These are phyloP conservation scores for Leccinellum luteum DNA, from an alignment of 768 basidiomycete species.

Conservation along the genomic window DNA sequence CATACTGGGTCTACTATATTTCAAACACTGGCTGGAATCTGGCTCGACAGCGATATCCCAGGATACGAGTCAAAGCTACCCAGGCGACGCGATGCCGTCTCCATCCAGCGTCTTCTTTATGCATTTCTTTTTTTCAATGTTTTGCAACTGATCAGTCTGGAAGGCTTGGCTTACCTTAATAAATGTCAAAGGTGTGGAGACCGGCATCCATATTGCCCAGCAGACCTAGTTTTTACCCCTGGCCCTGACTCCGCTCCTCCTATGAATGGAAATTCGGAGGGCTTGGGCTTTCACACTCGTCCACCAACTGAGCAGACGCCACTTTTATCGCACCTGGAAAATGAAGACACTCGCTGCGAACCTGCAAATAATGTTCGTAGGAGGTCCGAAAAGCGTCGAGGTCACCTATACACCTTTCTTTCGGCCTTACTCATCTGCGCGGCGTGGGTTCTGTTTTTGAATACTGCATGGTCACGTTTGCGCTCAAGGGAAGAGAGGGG, in stretches of 20 bases:
- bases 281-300: neutral
- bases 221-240: conserved; percentile 3
- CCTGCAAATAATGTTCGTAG: conserved; percentile 17
- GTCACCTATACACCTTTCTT: conserved; percentile 46
- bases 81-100: conserved; percentile 31
- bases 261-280: neutral
- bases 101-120: conserved; percentile 54
- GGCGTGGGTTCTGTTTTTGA: conserved; percentile 66
- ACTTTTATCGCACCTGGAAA: conserved; percentile 6
- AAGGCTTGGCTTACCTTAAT: conserved; percentile 50
- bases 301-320: conserved; percentile 11
- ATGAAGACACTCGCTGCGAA: conserved; percentile 4
- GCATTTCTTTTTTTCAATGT: conserved; percentile 56
- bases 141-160: conserved; percentile 51
- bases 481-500: conserved; percentile 41
- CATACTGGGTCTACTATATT: conserved; percentile 71
- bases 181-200: conserved; percentile 35
- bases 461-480: conserved; percentile 56
- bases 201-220: conserved; percentile 11
- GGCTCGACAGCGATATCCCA: conserved; percentile 45
- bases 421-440: conserved; percentile 42
- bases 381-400: conserved; percentile 43
- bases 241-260: neutral
- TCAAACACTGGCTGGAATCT: conserved; percentile 69
- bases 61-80: neutral